phyloP scores from a whole-genome alignment of 2,329 filamentous ascomycete genomes.

The Fusarium sp. region DNA sequence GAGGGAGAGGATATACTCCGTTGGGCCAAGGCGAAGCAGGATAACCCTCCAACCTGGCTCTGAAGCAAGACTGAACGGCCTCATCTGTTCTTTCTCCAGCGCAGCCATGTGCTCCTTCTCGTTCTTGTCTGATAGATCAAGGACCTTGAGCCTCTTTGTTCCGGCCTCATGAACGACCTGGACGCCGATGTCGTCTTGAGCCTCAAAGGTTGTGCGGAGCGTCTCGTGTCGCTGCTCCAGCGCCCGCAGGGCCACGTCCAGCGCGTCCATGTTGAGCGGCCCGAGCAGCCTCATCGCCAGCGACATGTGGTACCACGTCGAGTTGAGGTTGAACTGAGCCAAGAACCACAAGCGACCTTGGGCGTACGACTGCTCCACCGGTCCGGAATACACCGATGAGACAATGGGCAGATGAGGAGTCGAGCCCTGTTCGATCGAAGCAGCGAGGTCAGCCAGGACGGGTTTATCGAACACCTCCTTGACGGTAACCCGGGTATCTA shows the following conservation, averaged over 20 bases:
- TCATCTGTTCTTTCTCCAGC: conserved; percentile 9
- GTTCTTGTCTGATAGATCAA: neutral
- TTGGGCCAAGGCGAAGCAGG: neutral
- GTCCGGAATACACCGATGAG: neutral
- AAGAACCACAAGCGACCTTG: neutral
- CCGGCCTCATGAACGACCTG: conserved; percentile 12
- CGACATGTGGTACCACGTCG: neutral
- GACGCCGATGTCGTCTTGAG: neutral
- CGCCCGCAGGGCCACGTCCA: neutral
- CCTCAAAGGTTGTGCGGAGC: neutral
- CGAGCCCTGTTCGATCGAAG: too few species aligned
- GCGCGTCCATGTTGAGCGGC: neutral
- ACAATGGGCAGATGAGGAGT: too few species aligned
- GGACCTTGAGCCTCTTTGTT: neutral
- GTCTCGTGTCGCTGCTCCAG: neutral
- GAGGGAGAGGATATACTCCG: conserved; percentile 24
- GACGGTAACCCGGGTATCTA: neutral
- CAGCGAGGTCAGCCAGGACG: neutral
- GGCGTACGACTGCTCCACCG: conserved; percentile 36
- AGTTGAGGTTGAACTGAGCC: neutral
- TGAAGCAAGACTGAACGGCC: neutral
- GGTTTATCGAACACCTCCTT: conserved; percentile 19
- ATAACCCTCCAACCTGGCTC: conserved; percentile 34
- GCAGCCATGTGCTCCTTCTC: neutral
- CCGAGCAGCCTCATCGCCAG: neutral